Evolutionary conservation across 768 basidiomycete species (phyloP), one percentile per base, ranked within the genome.

Genomic region (Trametes elegans): DNA sequence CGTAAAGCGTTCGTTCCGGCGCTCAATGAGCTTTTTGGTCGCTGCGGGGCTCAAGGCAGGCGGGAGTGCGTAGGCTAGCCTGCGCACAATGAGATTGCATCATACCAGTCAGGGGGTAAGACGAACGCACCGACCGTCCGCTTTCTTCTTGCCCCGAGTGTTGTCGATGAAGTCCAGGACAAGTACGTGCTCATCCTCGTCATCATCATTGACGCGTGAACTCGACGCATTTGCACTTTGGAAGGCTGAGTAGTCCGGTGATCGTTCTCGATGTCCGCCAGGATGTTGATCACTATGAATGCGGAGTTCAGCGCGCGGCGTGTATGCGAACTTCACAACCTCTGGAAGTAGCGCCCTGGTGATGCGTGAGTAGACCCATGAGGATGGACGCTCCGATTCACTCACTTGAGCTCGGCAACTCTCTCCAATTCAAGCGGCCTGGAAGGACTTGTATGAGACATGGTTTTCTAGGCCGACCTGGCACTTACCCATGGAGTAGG

Each of bases 341-440:
- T 87, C 83, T 1, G 93, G 93, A 13, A 94, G 72, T n/a, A 96
- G 76, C 8, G 90, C 83, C 70, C 90, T 92, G 53, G 34, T 35
- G 19, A 40, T 24, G 28, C 45, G 28, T 29, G 9, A n/a, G n/a
- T n/a, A n/a, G n/a, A n/a, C n/a, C n/a, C n/a, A n/a, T n/a, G n/a
- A n/a, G n/a, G n/a, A n/a, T n/a, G n/a, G n/a, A 7, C 9, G n/a
- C 35, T 21, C 16, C 10, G 39, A 35, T 18, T 14, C 9, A 24
- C 27, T 3, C 44, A 93, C 90, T 94, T 94, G 57, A 96, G 76
- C 69, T 94, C 88, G 5, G 92, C 87, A 18, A 96, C 83, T 60
- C 82, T 80, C 35, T 73, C 68, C n/a, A 93, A 73, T 55, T 93
- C 87, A 19, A 95, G 74, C 0, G 92, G 89, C 44, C 93, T 94